Conservation (phyloP, 2,329 filamentous ascomycete genomes). For the Microdochium trichocladiopsis region DNA sequence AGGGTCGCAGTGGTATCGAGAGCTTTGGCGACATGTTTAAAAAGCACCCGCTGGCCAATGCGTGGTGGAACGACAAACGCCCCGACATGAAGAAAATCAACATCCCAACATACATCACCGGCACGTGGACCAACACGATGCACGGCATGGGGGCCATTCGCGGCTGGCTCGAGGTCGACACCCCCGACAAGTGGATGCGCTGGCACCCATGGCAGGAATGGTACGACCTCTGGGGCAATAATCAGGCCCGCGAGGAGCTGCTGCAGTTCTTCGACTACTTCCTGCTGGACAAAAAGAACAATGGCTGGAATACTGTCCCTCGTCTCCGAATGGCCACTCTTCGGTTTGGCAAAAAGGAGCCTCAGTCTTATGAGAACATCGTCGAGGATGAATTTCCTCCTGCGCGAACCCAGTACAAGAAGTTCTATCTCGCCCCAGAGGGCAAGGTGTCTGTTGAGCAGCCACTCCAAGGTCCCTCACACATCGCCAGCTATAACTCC, state of each 20-base stretch:
- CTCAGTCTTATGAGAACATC: slow-evolving; percentile 19
- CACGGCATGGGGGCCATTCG: slow-evolving; percentile 28
- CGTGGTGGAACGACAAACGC: slow-evolving; percentile 27
- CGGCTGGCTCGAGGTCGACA: slow-evolving; percentile 26
- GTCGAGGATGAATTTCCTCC: slow-evolving; percentile 24
- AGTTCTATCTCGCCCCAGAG: slow-evolving; percentile 18
- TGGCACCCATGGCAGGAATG: slow-evolving; percentile 33
- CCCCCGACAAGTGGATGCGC: slow-evolving; percentile 35
- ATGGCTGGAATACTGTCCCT: slow-evolving; percentile 36
- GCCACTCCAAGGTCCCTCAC: background rate
- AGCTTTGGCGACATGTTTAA: slow-evolving; percentile 7
- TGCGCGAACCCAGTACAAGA: slow-evolving; percentile 22
- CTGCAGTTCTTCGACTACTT: slow-evolving; percentile 36
- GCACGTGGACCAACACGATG: slow-evolving; percentile 21
- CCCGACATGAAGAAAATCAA: slow-evolving; percentile 25
- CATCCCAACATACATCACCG: slow-evolving; percentile 25
- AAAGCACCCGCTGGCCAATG: slow-evolving; percentile 5
- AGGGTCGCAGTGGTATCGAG: slow-evolving; percentile 5
- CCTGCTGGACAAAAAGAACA: slow-evolving; percentile 28
- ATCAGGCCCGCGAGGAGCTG: slow-evolving; percentile 26
- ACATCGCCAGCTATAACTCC: slow-evolving; percentile 22
- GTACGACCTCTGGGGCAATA: slow-evolving; percentile 31
- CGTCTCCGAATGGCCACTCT: slow-evolving; percentile 32
- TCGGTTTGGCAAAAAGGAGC: slow-evolving; percentile 23
- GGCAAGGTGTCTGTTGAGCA: slow-evolving; percentile 3